A percentile compares a stretch with the other conserved stretches of the same genome.
Evolutionary conservation across 352 stramenopile genomes (phyloP).

Genomic region (Blastocystis sp.): DNA sequence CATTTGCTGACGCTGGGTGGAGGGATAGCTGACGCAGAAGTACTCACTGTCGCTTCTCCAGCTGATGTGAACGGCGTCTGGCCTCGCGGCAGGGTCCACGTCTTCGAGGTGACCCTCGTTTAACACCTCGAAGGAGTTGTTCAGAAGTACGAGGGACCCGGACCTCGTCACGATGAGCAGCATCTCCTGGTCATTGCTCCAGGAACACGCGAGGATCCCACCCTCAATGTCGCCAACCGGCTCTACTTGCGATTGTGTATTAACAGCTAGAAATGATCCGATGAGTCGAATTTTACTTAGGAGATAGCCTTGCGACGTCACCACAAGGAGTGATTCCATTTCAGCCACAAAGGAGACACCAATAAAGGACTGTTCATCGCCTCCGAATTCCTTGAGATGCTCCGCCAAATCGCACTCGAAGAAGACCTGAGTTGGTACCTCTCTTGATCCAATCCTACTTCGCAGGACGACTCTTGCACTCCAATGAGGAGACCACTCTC

Average conservation of each 20-base stretch:
- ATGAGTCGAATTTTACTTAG: not conserved
- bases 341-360: conserved; percentile 37
- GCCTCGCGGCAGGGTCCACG: conserved; percentile 46
- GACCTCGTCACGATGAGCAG: not conserved
- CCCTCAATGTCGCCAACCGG: conserved; percentile 44
- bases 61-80: conserved; percentile 58
- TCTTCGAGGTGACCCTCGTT: not conserved
- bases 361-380: conserved; percentile 10
- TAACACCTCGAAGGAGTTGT: conserved; percentile 50
- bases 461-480: not conserved
- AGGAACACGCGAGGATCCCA: conserved; percentile 29
- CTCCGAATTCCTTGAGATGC: not conserved
- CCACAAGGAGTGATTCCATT: conserved; percentile 29
- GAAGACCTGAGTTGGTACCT: not conserved
- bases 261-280: not conserved
- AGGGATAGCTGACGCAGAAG: conserved; percentile 61
- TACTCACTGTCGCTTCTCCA: conserved; percentile 71
- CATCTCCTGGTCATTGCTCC: conserved; percentile 52
- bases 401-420: conserved; percentile 26
- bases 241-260: not conserved
- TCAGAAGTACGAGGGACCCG: conserved; percentile 12
- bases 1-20: not conserved
- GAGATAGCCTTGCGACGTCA: conserved; percentile 5
- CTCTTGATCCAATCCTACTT: not conserved
- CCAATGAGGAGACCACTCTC: not conserved